Evolutionary conservation across 2,329 filamentous ascomycete genomes (phyloP), one percentile per base, ranked within the genome.

Genomic region (Talaromyces islandicus): DNA sequence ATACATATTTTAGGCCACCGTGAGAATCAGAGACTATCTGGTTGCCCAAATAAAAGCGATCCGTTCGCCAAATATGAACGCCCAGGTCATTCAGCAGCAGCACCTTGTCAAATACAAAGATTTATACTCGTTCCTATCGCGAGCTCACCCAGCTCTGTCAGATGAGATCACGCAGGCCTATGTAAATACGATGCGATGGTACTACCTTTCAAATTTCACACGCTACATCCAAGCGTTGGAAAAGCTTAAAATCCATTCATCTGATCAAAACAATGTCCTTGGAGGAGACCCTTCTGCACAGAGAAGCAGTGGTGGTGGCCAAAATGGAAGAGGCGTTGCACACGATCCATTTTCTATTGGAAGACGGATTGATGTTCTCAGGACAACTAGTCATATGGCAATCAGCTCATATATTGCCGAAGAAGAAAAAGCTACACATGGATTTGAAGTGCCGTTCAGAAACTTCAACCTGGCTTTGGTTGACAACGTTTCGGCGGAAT

Each of bases 121-220:
- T 35, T 79, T 97, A 0, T 99, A 88, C 74, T 82, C 85, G 6
- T 99, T 97, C 70, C 81, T 99, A 32, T 86, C 91, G 62, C 87
- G 85, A 66, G 89, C 93, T 65, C 92, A 97, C 68, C 80, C 89
- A 1, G 82, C 85, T n/a, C 84, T 99, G 6, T 91, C 91, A 9
- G 88, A 92, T 57, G 91, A 99, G 74, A 96, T 99, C 65, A 87
- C 87, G 9, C 89, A 91, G 71, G 94, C 95, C 3, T 99, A 99
- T 70, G 88, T 95, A 78, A 96, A 97, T 73, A 99, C 95, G 0
- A 99, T 99, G 91, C 86, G 92, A 57, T 99, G 94, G 94, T 99
- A 99, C 71, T 97, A 97, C 71, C 78, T 89, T 57, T 94, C 89
- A 65, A 91, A 97, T 72, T 99, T 99, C 71, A 87, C 85, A 3